These are phyloP conservation scores for Wickerhamomyces sp. DNA, from an alignment of 1,139 yeast species.

Conservation along the genomic window DNA sequence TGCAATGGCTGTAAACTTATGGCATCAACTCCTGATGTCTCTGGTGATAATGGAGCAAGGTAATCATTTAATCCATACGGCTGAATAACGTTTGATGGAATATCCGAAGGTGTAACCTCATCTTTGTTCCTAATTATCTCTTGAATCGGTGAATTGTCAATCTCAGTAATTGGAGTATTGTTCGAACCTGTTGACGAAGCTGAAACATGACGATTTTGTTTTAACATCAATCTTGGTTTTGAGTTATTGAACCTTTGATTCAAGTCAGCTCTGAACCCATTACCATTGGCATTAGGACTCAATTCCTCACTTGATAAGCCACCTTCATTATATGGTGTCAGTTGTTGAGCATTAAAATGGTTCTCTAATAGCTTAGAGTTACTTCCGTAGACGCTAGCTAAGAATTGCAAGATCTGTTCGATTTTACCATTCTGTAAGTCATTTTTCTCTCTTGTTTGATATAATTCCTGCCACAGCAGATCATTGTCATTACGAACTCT, in stretches of 20 bases:
- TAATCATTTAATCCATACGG: neutral
- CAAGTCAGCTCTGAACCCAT: too few species aligned
- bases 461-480: constrained; percentile 85
- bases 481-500: constrained; percentile 86
- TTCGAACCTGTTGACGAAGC: constrained; percentile 3
- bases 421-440: constrained; percentile 82
- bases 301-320: too few species aligned
- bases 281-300: too few species aligned
- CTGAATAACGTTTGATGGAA: neutral
- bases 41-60: neutral
- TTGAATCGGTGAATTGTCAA: constrained; percentile 2
- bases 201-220: constrained; percentile 25
- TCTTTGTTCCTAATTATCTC: neutral
- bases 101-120: neutral
- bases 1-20: neutral
- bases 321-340: constrained; percentile 4
- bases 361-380: constrained; percentile 22
- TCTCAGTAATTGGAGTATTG: neutral
- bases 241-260: neutral
- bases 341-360: constrained; percentile 4
- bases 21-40: neutral
- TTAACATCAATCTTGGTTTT: constrained; percentile 27
- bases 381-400: constrained; percentile 76
- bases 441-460: constrained; percentile 77
- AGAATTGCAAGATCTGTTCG: constrained; percentile 79